Base-by-base conservation (phyloP, 148 eudicot genomes). In the Selenicereus undatus region DNA sequence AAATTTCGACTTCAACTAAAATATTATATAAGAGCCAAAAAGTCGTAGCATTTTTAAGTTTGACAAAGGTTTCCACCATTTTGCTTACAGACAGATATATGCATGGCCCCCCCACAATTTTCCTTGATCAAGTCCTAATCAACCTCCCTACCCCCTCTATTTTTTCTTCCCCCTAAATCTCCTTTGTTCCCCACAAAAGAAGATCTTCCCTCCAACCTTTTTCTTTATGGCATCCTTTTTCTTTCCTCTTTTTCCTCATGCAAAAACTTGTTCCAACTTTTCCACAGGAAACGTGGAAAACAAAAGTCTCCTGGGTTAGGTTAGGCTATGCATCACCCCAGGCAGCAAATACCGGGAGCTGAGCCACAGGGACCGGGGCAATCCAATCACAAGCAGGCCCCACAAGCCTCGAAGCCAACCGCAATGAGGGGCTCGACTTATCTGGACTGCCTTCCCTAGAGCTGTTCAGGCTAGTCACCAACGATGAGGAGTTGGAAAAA, bases 391-490 rank as follows among this genome's bases (percentile, higher is more conserved):
- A 74, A 8, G 58, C 48, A 3, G 82, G 68, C 20, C 58, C 39
- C 13, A 65, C 36, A 11, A 74, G 76, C 78, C 56, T 70, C 18
- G 79, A 24, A 0, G 11, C 77, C 5, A 74, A 24, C 18, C 11
- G 79, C 11, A 78, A 75, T 8, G 85, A 82, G 50, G 84, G 56
- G 20, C 87, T 84, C 22, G 54, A 75, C 76, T 79, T 87, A 27
- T 91, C 93, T 0, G 94, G 98, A 74, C 95, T 90, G 12, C 84
- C 95, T 80, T 94, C 97, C 60, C 97, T 93, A 11, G 97, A 91
- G 81, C 94, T 91, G 78, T 89, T 79, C 83, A 89, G 81, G 74
- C 97, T 93, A 2, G 98, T 88, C 10, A 90, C 90, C 74, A 91
- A 79, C 3, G 98, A 93, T 2, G 94, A 91, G 8, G 88, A 76